Evolutionary conservation across 2,329 filamentous ascomycete genomes (phyloP), one percentile per base, ranked within the genome.

Genomic region (Verticillium albo-atrum): DNA sequence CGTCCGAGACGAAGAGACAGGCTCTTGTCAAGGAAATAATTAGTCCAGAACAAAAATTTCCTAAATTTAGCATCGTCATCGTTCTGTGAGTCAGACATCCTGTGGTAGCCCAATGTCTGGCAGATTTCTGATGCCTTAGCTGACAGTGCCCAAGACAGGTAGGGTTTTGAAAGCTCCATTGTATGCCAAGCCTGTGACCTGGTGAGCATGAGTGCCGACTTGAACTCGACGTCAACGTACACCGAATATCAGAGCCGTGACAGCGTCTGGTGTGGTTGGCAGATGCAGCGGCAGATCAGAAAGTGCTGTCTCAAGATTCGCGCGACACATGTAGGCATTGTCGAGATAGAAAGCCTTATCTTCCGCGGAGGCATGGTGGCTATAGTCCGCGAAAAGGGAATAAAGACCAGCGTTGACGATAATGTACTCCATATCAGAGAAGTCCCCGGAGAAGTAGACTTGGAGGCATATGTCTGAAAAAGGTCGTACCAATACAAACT

Each of bases 1-100:
- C 75, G 77, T 0, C 84, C 84, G 3, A 86, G 70, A 3, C 82
- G 77, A 3, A 87, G 74, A 0, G 82, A 81, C 20, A 86, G 71
- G 17, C 77, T 77, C 59, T 82, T 84, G 61, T 86, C 79, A 17
- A 85, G 70, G 55, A 80, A 77, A 62, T 86, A 87, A 0, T 81
- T 70, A 34, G 73, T 76, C 84, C 84, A 87, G 65, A 87, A 87
- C 6, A 86, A 20, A n/a, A 54, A 54, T 12, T 32, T 14, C 52
- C 4, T 32, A 20, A 32, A 54, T 14, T 30, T 32, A 3, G 52
- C 52, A n/a, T 32, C 52, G 4, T 54, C 52, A 4, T 20, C 20
- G 25, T 20, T 15, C 4, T 32, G 17, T 12, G 26, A 6, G 26
- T 17, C 12, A 10, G 52, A 14, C 7, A 62, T 27, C 20, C 68